Base-by-base conservation (phyloP, 345 rosid species). In the Trapa bicornis region DNA sequence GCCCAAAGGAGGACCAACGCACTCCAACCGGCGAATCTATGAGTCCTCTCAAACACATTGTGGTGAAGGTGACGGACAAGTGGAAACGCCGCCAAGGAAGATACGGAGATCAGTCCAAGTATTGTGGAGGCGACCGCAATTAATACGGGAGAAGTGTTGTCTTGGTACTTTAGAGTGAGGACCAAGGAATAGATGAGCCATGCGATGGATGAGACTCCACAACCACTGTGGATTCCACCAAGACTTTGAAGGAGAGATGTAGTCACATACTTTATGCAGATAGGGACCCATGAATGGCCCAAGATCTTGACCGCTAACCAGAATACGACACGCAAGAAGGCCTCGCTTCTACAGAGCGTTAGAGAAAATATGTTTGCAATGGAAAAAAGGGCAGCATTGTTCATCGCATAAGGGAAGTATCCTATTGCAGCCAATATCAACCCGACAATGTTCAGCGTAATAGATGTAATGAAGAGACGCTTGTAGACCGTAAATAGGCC, bases 41-140 rank as follows among this genome's bases (percentile, higher is more conserved):
- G 97, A 66, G 72, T 65, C 47, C 96, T 75, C 74, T 91, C 94
- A 11, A 91, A 91, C 45, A 85, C 75, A 54, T 85, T 91, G 72
- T 91, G 96, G 70, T 89, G 96, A 62, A 91, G 77, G 70, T 91
- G 97, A 42, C 92, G 94, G 65, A 89, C 80, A 15, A 89, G 86
- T 1, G 94, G 97, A 47, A 88, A 91, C 1, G 96, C 89, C 0
- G 93, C 87, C 16, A 80, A 12, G 17, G 76, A 83, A 43, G 97
- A 80, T 42, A 91, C 41, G 70, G 56, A 81, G 61, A 87, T 89
- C 69, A 89, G 90, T 0, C 75, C 72, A 54, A 91, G 87, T 63
- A 87, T 84, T 2, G 82, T 17, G 6, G 84, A 77, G 1, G 91
- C 83, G n/a, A 89, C 87, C 16, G 63, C 84, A 2, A 84, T 72